Evolutionary conservation across 192 early-diverging fungal species (phyloP), one percentile per base, ranked within the genome.

Genomic region (Entomortierella parvispora): DNA sequence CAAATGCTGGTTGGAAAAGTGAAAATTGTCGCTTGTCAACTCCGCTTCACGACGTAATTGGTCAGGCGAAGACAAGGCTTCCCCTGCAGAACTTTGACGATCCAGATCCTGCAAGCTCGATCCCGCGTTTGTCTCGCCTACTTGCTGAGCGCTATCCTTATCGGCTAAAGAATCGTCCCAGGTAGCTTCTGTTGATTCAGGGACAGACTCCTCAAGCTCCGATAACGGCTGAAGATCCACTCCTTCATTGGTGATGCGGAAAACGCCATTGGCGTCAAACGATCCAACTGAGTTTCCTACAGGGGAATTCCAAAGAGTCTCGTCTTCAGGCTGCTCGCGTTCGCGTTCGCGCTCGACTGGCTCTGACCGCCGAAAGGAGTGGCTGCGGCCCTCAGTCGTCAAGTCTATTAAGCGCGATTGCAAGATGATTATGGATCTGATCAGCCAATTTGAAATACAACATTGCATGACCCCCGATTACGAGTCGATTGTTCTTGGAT

Each of bases 221-320:
- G 64, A 58, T 46, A 79, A 60, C 25, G 79, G 47, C 32, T 80
- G 64, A 14, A 84, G 81, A 22, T 69, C 81, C 26, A 82, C 84
- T 40, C 80, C 81, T 43, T 69, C 71, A 20, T 66, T 80, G 17
- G 81, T 68, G 59, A 90, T 84, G 20, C 89, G 84, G 57, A 92
- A 92, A 40, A 92, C 85, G 25, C 90, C 90, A 54, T 90, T 88
- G 22, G 83, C 79, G 50, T 89, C 89, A 81, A 92, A 92, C 34
- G 89, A 84, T 2, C 90, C 90, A 4, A 92, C 84, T 15, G 75
- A 79, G 52, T 85, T 80, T 47, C 90, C 84, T 20, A 71, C 82
- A 18, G 85, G 83, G 20, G 81, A 81, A 60, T 90, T 88, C 69
- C 81, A 80, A 33, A 85, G 74, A 11, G 59, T 69, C 23, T 80